Base-by-base conservation (phyloP, 257 asterid genomes). In the Knoxia roxburghii region DNA sequence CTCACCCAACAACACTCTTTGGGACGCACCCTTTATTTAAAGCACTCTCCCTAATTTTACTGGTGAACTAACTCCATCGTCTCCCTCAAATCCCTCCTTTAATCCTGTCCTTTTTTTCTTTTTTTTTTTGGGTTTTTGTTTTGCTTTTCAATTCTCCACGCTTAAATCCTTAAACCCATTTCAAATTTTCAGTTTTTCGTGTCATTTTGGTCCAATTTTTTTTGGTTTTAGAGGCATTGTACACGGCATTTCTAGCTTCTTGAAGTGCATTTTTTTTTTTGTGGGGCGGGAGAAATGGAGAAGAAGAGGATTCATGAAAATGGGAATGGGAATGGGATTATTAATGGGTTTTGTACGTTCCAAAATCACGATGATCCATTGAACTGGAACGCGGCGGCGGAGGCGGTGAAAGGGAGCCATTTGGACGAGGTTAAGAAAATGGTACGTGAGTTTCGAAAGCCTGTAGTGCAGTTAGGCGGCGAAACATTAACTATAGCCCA, bases 371-470 rank as follows among this genome's bases (percentile, higher is more conserved):
- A 67, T 63, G 80, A 67, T 68, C 80, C 73, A 5, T 49, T 76
- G 56, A 76, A 76, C 4, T 71, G 76, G 80, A 60, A 54, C 23
- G 1, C 4, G 49, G 73, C 76, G 14, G 80, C 80, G 29, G 75
- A 75, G 51, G 32, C 75, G 13, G 49, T 61, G 65, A 75, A 39
- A 43, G 73, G 80, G 7, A 76, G 80, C 27, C 80, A 76, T 67
- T 67, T 76, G 27, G 73, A 54, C 4, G 76, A 71, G 64, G 80
- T 76, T 50, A 76, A 70, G 67, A 41, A 29, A 17, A 76, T 76
- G 80, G 76, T 76, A 15, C 7, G 46, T 21, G 76, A 71, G 6
- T 76, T 14, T 23, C 52, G 76, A 6, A 67, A 27, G 66, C 61
- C 73, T 6, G 41, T 55, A 6, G 76, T 76, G 41, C 50, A 50